phyloP scores from a whole-genome alignment of 495 filamentous ascomycete species.

The Darksidea phi region DNA sequence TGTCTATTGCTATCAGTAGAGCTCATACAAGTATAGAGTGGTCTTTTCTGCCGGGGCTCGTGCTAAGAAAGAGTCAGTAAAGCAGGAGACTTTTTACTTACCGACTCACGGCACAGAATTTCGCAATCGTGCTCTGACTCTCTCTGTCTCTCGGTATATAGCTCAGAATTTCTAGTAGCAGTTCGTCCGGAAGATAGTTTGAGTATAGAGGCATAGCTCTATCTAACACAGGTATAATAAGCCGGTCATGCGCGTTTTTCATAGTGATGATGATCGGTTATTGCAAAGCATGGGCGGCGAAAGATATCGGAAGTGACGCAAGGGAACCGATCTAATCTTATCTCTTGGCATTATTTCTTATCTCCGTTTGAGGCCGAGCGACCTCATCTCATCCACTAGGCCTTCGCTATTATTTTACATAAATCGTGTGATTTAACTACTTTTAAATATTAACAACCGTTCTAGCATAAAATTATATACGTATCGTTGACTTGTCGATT shows the following conservation, averaged over 20 bases:
- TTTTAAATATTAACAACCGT: too few species aligned
- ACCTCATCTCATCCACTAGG: not conserved
- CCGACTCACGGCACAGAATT: slow-evolving; percentile 49
- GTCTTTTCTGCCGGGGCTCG: too few species aligned
- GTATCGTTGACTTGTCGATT: too few species aligned
- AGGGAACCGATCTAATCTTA: too few species aligned
- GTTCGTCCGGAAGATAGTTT: slow-evolving; percentile 48
- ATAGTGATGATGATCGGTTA: not conserved
- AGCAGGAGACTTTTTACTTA: too few species aligned
- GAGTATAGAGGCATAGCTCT: not conserved
- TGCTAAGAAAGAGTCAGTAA: too few species aligned
- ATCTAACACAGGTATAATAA: not conserved
- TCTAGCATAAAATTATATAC: too few species aligned
- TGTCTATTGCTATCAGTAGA: slow-evolving; percentile 38
- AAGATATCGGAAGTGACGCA: slow-evolving; percentile 11
- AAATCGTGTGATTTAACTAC: too few species aligned
- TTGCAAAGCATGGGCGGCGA: not conserved
- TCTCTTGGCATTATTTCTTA: slow-evolving; percentile 11
- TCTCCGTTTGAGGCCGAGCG: slow-evolving; percentile 7
- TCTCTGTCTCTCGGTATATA: slow-evolving; percentile 32
- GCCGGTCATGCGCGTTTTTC: not conserved
- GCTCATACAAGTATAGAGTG: not conserved
- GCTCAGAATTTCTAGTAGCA: slow-evolving; percentile 50
- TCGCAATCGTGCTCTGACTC: slow-evolving; percentile 51
- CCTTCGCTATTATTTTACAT: too few species aligned